Base-by-base conservation (phyloP, 179 eudicot species). In the Camellia oleifera region DNA sequence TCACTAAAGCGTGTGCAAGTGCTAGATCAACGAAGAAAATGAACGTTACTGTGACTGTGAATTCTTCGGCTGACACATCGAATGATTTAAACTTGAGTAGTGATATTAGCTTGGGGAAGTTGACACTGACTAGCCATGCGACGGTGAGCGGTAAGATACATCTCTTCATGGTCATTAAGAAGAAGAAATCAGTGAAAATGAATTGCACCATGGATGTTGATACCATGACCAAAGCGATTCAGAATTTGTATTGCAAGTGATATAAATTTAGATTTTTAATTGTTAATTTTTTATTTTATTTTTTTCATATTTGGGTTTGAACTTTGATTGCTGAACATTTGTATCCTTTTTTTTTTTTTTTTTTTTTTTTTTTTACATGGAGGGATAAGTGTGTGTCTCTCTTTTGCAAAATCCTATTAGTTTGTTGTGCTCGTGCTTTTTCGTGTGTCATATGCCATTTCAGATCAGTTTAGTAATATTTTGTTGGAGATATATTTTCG, bases 121-220 rank as follows among this genome's bases (percentile, higher is more conserved):
- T 77, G 65, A 32, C 65, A 3, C 18, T 77, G 65, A 54, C n/a
- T 4, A 54, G 74, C 48, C 52, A 54, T 0, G 73, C 74, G 5
- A 40, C 11, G 15, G 53, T 77, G 80, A 77, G 14, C 15, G 74
- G 80, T 53, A 77, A 66, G 80, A 44, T 77, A 58, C 64, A 53
- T 17, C 23, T 77, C 7, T 77, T 77, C 7, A 53, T 15, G 74
- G 52, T 68, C 11, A 8, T 77, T 8, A 77, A 66, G 66, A 77
- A 45, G 80, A 77, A 66, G 80, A 77, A 68, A 56, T 14, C 80
- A 11, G 74, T 74, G 0, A 1, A 54, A 6, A 66, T 77, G 74
- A 68, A 54, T 20, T 77, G 80, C 32, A 52, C 32, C 8, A 77
- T 77, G 80, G 80, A 66, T 67, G 65, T 77, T 2, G 67, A 52